Evolutionary conservation across 352 stramenopile species (phyloP), one percentile per base, ranked within the genome.

Genomic region (Blastocystis sp.): DNA sequence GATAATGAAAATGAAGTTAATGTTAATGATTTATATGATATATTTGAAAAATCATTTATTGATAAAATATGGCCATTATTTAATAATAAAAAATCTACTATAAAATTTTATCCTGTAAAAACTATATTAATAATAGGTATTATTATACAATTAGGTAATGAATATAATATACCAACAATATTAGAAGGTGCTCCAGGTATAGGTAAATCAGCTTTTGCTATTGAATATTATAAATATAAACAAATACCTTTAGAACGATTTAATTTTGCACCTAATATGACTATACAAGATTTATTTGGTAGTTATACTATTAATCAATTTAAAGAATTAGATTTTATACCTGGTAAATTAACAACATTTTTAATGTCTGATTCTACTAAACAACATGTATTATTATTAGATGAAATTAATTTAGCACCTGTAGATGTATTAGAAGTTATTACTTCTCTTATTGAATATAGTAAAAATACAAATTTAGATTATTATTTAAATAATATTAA

Each of bases 351-450:
- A 16, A 55, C 45, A 4, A 34, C 39, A 19, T 16, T 55, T 11
- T 19, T 55, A n/a, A 19, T 45, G 21, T 11, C 18, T 11, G 45
- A 28, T 11, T n/a, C 16, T 52, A 4, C 6, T 10, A 7, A 19
- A 6, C 7, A 28, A 19, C 24, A 42, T 32, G 45, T 34, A 52
- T 1, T 55, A 13, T 1, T 55, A 13, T 41, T 55, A 9, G 45
- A 55, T 19, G 45, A 55, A 19, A 34, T 55, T 30, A 55, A 55
- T 55, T 19, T 55, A 7, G 45, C 45, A 33, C 45, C 45, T 31
- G 39, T 19, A 13, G 45, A 55, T 52, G 45, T 55, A 11, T 34
- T 55, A 11, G 45, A 55, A 19, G 4, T 55, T 16, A 16, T 55
- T 16, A 30, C 44, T 10, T 31, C 45, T 0, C 30, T 55, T 30